Percentiles rank a stretch among this genome's conserved stretches.
These are phyloP conservation scores for Pichia ethanolica DNA, from an alignment of 805 yeast genomes.

Conservation along the genomic window DNA sequence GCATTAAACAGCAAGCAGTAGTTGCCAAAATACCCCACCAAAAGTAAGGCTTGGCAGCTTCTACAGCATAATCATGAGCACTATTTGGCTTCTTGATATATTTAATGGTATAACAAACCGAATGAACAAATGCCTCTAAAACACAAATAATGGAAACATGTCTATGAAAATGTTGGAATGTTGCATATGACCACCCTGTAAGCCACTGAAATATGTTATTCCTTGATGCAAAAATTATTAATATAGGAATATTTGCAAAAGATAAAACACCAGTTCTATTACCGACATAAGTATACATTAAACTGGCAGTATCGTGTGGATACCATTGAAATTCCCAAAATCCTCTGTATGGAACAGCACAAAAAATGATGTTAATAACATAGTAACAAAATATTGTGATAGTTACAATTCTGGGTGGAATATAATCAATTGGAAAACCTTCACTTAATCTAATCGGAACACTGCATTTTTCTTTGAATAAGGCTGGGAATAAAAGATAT, in stretches of 20 bases:
- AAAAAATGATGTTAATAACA: slow-evolving; percentile 5
- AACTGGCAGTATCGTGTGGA: neutral
- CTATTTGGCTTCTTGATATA: neutral
- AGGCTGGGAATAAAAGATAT: slow-evolving; percentile 5
- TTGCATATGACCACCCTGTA: slow-evolving; percentile 32
- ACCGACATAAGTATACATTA: slow-evolving; percentile 2
- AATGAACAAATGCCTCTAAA: slow-evolving; percentile 29
- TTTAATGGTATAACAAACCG: slow-evolving; percentile 20
- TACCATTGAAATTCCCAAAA: neutral
- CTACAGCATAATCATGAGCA: neutral
- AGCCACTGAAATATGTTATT: slow-evolving; percentile 34
- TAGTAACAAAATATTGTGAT: slow-evolving; percentile 2
- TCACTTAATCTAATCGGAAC: slow-evolving; percentile 1
- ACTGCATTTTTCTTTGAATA: slow-evolving; percentile 6
- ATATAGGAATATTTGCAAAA: slow-evolving; percentile 29
- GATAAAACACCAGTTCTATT: slow-evolving; percentile 31
- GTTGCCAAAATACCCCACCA: slow-evolving; percentile 30
- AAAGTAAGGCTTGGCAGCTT: slow-evolving; percentile 2
- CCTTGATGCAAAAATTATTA: slow-evolving; percentile 36
- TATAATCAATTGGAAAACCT: neutral
- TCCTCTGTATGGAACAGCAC: slow-evolving; percentile 5
- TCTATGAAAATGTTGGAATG: slow-evolving; percentile 48
- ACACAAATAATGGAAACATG: slow-evolving; percentile 36
- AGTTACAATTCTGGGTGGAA: slow-evolving; percentile 11
- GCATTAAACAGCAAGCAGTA: slow-evolving; percentile 32